phyloP scores from a whole-genome alignment of 306 rosid species.

The Cicer pinnatifidum region DNA sequence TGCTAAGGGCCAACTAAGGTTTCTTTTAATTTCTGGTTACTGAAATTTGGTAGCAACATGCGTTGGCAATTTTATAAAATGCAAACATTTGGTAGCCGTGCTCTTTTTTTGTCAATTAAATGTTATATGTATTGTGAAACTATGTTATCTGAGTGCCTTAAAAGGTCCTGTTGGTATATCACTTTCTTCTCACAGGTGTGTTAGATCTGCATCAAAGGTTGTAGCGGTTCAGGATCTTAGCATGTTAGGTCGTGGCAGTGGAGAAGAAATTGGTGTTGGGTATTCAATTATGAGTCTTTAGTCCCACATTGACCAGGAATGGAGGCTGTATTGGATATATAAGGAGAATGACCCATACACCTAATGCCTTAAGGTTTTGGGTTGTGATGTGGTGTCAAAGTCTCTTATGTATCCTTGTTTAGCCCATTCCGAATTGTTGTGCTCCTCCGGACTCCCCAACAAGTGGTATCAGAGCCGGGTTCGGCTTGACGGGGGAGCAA shows the following conservation, averaged over 20 bases:
- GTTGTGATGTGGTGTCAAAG: too few relatives aligned
- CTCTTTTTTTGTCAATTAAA: conserved; percentile 31
- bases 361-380: too few relatives aligned
- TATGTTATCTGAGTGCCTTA: conserved; percentile 36
- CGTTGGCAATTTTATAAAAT: conserved; percentile 4
- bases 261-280: conserved; percentile 99
- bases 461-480: too few relatives aligned
- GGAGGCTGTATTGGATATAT: too few relatives aligned
- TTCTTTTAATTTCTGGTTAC: conserved; percentile 30
- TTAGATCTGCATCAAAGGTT: conserved; percentile 96
- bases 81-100: conserved; percentile 1
- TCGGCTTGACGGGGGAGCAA: too few relatives aligned
- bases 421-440: too few relatives aligned
- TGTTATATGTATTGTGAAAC: conserved; percentile 29
- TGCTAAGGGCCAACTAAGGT: conserved; percentile 15
- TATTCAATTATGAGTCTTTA: too few relatives aligned
- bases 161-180: conserved; percentile 41
- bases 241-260: conserved; percentile 98
- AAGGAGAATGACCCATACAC: too few relatives aligned
- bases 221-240: conserved; percentile 99
- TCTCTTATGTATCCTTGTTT: too few relatives aligned
- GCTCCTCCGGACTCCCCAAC: too few relatives aligned
- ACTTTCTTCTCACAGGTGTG: conserved; percentile 70
- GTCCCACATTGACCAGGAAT: too few relatives aligned
- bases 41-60: conserved; percentile 27